Evolutionary conservation across 176 grass and related monocot species (phyloP).

Genomic region (Musa acuminata): DNA sequence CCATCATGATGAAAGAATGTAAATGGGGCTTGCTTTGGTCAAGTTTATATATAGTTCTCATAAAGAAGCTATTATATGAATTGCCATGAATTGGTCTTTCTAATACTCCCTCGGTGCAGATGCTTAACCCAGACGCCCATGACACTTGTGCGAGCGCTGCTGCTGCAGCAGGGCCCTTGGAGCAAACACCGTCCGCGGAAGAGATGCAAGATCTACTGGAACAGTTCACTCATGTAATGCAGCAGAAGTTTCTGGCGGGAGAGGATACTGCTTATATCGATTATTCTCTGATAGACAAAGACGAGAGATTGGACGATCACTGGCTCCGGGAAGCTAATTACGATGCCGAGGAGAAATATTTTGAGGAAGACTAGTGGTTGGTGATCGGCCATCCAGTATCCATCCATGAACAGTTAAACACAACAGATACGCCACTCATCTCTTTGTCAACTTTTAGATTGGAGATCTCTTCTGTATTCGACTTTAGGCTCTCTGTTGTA

Average conservation of each 20-base stretch:
- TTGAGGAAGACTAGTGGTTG: constrained; percentile 50
- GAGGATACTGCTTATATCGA: constrained; percentile 55
- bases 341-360: constrained; percentile 74
- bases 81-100: background rate
- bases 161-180: constrained; percentile 1
- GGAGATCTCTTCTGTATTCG: background rate
- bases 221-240: constrained; percentile 76
- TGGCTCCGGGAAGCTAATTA: constrained; percentile 82
- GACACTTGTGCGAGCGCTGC: too few relatives aligned
- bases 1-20: too few relatives aligned
- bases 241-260: constrained; percentile 69
- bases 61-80: too few relatives aligned
- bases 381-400: background rate
- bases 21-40: too few relatives aligned
- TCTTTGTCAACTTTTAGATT: too few relatives aligned
- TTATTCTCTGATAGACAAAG: constrained; percentile 70
- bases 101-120: constrained; percentile 10
- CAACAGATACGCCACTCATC: too few relatives aligned
- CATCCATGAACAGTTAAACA: too few relatives aligned
- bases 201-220: constrained; percentile 78
- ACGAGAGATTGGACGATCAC: constrained; percentile 80
- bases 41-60: too few relatives aligned
- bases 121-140: background rate
- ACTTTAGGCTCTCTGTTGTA: background rate
- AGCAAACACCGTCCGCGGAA: constrained; percentile 36